Evolutionary conservation across 2,329 filamentous ascomycete genomes (phyloP), one percentile per base, ranked within the genome.

Genomic region (Septoria petroselini): DNA sequence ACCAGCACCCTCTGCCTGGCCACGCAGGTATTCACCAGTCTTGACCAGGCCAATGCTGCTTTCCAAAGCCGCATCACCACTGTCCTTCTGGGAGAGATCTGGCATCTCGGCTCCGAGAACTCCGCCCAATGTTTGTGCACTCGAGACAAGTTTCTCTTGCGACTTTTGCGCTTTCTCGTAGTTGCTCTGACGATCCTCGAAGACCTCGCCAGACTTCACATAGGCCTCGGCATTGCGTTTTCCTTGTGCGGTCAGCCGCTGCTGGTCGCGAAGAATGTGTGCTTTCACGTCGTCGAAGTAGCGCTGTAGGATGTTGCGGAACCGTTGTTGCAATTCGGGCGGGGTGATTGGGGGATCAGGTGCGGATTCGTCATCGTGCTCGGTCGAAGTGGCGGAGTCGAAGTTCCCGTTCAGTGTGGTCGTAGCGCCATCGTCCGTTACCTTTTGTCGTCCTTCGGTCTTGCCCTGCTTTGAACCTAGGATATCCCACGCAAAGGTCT

Each of bases 191-290:
- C 93, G 86, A 65, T 98, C 93, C 67, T 98, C 93, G 58, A 98
- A 97, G 4, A 98, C 91, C 66, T 98, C 93, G 2, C 93, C 93
- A 30, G 93, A 97, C 65, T 96, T 96, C 62, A 98, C 91, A 63
- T 98, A 98, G 4, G 91, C 93, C 70, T 98, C 93, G 1, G 93
- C 91, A 70, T 98, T 98, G 60, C 91, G 90, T 56, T 90, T 88
- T 46, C 88, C 89, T 71, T 98, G 93, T 19, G 81, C 83, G 45
- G 84, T 81, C 33, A 98, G 84, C 33, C 86, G 85, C 68, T 95
- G 93, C 67, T 98, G 93, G 62, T 97, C 90, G n/a, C 88, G 85
- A 23, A 91, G 69, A 23, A 98, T 78, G 64, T 97, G 93, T 12
- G 79, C 76, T 65, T 95, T 95, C 58, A 97, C 88, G 65, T 95